Percentiles rank a stretch among this genome's conserved stretches.
These are phyloP conservation scores for Lindgomyces ingoldianus DNA, from an alignment of 495 filamentous ascomycete species.

Conservation along the genomic window DNA sequence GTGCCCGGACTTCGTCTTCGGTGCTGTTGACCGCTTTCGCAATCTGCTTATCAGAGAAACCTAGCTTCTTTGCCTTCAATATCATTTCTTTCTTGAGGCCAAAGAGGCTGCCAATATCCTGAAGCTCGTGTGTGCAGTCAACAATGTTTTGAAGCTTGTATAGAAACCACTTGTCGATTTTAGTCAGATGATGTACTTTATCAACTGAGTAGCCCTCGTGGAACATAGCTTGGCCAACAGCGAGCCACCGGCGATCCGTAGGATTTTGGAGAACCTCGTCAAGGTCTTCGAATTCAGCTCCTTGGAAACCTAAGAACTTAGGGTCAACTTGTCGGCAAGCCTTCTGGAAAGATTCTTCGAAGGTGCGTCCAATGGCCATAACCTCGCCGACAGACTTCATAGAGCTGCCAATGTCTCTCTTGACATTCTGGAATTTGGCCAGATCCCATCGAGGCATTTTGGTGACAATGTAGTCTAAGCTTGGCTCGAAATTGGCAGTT, in stretches of 20 bases:
- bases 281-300: slow-evolving; percentile 88
- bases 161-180: slow-evolving; percentile 97
- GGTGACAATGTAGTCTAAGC: slow-evolving; percentile 94
- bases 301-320: slow-evolving; percentile 88
- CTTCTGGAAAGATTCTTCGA: slow-evolving; percentile 99
- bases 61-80: slow-evolving; percentile 90
- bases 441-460: slow-evolving; percentile 98
- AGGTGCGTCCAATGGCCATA: slow-evolving; percentile 97
- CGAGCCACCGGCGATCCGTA: slow-evolving; percentile 92
- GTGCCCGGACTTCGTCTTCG: slow-evolving; percentile 87
- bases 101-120: slow-evolving; percentile 82
- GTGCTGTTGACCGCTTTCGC: slow-evolving; percentile 77
- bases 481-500: slow-evolving; percentile 97
- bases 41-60: slow-evolving; percentile 96
- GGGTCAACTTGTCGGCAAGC: slow-evolving; percentile 96
- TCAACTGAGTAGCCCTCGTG: slow-evolving; percentile 95
- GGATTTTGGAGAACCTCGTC: slow-evolving; percentile 89
- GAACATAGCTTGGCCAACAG: slow-evolving; percentile 96
- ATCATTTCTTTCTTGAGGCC: slow-evolving; percentile 85
- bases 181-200: slow-evolving; percentile 84
- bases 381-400: slow-evolving; percentile 99
- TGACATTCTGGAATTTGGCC: slow-evolving; percentile 97
- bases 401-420: slow-evolving; percentile 92
- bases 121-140: slow-evolving; percentile 80
- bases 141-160: slow-evolving; percentile 97